A percentile compares a stretch with the other conserved stretches of the same genome.
These are phyloP conservation scores for Myrica gale DNA, from an alignment of 306 rosid genomes.

Conservation along the genomic window DNA sequence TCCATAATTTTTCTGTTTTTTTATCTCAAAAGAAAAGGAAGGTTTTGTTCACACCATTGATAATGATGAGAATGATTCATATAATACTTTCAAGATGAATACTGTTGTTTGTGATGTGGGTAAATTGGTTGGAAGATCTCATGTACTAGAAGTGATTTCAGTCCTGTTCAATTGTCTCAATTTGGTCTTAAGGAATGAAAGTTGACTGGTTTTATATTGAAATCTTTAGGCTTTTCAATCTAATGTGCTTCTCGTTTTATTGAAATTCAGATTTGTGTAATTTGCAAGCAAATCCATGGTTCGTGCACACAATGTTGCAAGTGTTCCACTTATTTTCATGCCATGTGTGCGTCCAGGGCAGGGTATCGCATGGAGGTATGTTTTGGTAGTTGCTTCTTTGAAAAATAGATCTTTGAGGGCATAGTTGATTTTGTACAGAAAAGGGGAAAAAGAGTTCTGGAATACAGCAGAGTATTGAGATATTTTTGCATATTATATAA, in stretches of 20 bases:
- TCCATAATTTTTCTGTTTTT: background rate
- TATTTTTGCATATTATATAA: background rate
- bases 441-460: background rate
- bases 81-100: constrained; percentile 12
- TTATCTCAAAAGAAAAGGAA: background rate
- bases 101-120: constrained; percentile 14
- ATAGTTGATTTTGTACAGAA: background rate
- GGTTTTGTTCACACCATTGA: background rate
- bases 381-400: background rate
- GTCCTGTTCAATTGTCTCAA: constrained; percentile 19
- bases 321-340: constrained; percentile 98
- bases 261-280: constrained; percentile 88
- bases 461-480: background rate
- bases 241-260: constrained; percentile 17
- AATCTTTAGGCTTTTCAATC: constrained; percentile 24
- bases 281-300: constrained; percentile 97
- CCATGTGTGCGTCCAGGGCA: constrained; percentile 99
- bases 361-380: constrained; percentile 99
- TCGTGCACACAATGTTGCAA: constrained; percentile 98
- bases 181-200: constrained; percentile 10
- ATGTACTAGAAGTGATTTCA: constrained; percentile 19
- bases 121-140: background rate
- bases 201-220: constrained; percentile 5
- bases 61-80: constrained; percentile 9
- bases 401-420: background rate